A percentile compares a stretch with the other conserved stretches of the same genome.
phyloP scores from a whole-genome alignment of 202 grass and related monocot species.

The Tripidium arundinaceum region DNA sequence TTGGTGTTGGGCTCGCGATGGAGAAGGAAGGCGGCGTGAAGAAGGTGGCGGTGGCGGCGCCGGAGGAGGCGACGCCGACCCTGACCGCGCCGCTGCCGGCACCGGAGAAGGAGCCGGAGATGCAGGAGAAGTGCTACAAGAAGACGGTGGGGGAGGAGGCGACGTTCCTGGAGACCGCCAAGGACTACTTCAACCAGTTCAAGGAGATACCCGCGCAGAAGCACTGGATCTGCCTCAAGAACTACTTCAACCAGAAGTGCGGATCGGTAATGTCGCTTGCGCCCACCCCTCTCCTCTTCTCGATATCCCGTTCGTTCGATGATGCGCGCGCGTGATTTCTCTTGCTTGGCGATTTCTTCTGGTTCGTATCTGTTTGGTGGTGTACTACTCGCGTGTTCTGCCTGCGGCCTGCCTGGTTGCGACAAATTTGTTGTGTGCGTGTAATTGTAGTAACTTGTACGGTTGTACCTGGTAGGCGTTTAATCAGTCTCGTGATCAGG shows the following conservation, averaged over 20 bases:
- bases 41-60: neutral
- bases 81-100: neutral
- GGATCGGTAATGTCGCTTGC: constrained; percentile 29
- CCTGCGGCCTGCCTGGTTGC: neutral
- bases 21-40: neutral
- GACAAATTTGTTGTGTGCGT: neutral
- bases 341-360: neutral
- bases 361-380: neutral
- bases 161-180: constrained; percentile 40
- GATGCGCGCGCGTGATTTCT: neutral
- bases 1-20: too few relatives aligned
- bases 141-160: constrained; percentile 49
- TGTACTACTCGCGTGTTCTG: neutral
- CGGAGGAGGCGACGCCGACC: neutral
- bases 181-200: constrained; percentile 70
- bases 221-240: constrained; percentile 81
- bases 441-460: neutral
- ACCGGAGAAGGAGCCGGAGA: neutral
- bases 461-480: neutral
- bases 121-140: constrained; percentile 43
- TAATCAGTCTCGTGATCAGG: neutral
- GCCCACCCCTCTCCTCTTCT: neutral
- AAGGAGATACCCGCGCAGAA: constrained; percentile 37
- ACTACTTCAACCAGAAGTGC: constrained; percentile 44
- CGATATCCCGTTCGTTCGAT: neutral